These are phyloP conservation scores for Microdochium trichocladiopsis DNA, from an alignment of 2,329 filamentous ascomycete genomes.

Conservation along the genomic window DNA sequence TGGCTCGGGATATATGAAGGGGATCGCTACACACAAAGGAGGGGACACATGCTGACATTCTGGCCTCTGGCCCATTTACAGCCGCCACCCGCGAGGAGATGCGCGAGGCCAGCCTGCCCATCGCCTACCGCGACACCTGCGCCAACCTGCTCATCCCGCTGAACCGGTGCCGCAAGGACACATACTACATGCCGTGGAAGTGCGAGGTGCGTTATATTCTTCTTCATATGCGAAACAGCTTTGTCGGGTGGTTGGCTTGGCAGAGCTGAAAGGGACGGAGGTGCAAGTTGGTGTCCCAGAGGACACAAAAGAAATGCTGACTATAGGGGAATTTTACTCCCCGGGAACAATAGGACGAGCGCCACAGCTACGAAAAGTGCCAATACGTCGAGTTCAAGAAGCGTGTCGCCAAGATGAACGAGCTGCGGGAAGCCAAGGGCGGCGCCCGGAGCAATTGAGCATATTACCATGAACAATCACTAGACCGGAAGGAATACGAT, in stretches of 20 bases:
- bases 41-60: neutral
- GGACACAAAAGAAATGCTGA: neutral
- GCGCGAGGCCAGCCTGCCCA: conserved; percentile 80
- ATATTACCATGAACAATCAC: neutral
- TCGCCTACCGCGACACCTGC: conserved; percentile 93
- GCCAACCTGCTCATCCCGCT: conserved; percentile 90
- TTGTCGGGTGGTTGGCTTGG: neutral
- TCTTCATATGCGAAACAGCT: neutral
- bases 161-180: conserved; percentile 87
- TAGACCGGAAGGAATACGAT: neutral
- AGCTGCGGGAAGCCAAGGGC: conserved; percentile 78
- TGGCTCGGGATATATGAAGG: too few relatives aligned
- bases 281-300: too few relatives aligned
- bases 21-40: neutral
- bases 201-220: conserved; percentile 65
- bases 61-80: conserved; percentile 29
- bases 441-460: conserved; percentile 80
- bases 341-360: conserved; percentile 63
- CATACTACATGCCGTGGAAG: conserved; percentile 96
- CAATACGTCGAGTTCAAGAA: conserved; percentile 99
- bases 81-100: conserved; percentile 86
- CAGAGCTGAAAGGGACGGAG: too few relatives aligned
- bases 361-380: conserved; percentile 98
- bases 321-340: too few relatives aligned
- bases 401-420: conserved; percentile 97